Percentiles rank a stretch among this genome's conserved stretches.
phyloP scores from a whole-genome alignment of 306 rosid species.

The Trifolium pratense region DNA sequence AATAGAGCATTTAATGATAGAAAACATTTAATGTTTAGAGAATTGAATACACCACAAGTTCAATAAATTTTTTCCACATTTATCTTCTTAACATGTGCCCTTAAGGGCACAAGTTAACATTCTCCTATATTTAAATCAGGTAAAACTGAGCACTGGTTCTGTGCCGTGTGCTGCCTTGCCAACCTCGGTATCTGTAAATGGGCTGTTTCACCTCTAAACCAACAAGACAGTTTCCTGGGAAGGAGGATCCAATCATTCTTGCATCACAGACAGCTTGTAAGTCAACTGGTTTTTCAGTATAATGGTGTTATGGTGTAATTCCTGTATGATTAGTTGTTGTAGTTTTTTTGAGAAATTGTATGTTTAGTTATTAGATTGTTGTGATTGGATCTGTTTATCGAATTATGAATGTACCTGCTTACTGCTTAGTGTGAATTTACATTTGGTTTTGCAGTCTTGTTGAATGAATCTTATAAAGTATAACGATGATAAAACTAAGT shows the following conservation, averaged over 20 bases:
- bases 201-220: constrained; percentile 82
- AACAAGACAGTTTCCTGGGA: constrained; percentile 69
- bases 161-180: constrained; percentile 46
- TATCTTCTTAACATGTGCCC: too few relatives aligned
- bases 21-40: too few relatives aligned
- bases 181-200: constrained; percentile 60
- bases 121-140: constrained; percentile 53
- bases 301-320: constrained; percentile 22
- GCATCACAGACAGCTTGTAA: constrained; percentile 96
- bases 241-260: constrained; percentile 77
- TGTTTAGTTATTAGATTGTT: not conserved
- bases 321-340: not conserved
- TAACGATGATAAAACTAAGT: not conserved
- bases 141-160: constrained; percentile 48
- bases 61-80: too few relatives aligned
- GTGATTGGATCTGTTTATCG: constrained; percentile 12
- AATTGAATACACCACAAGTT: too few relatives aligned
- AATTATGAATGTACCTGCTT: constrained; percentile 20
- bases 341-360: too few relatives aligned
- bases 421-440: constrained; percentile 22
- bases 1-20: too few relatives aligned
- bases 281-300: constrained; percentile 31
- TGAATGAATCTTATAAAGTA: constrained; percentile 21
- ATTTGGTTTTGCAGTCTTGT: constrained; percentile 19
- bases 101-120: too few relatives aligned